Evolutionary conservation across 345 rosid genomes (phyloP).

Genomic region (Mangifera indica): DNA sequence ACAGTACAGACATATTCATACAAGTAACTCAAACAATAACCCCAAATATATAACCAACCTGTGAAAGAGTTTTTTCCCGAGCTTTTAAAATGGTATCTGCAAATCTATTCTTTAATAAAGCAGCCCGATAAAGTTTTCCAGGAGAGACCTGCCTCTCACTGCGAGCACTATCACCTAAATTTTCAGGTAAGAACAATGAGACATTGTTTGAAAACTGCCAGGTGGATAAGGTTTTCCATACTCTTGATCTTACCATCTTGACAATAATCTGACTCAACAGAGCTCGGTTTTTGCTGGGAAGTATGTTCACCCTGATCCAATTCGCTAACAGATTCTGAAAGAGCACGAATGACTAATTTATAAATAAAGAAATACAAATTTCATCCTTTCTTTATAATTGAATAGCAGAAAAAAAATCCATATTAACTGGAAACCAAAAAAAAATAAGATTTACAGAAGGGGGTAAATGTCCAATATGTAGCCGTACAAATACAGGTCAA

Average conservation of each 20-base stretch:
- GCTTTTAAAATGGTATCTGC: conserved; percentile 96
- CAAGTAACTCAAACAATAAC: background rate
- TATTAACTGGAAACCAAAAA: too few species aligned
- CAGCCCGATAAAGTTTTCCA: conserved; percentile 82
- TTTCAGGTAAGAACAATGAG: conserved; percentile 39
- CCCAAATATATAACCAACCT: conserved; percentile 44
- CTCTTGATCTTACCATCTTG: conserved; percentile 70
- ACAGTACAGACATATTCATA: background rate
- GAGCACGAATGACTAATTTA: background rate
- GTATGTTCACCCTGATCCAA: conserved; percentile 53
- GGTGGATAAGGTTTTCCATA: conserved; percentile 23
- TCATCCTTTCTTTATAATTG: background rate
- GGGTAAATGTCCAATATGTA: background rate
- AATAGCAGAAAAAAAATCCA: too few species aligned
- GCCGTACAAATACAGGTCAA: background rate
- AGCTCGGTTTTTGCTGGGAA: conserved; percentile 53
- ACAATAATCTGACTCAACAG: conserved; percentile 50
- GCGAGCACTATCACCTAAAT: conserved; percentile 69
- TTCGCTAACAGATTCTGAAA: conserved; percentile 55
- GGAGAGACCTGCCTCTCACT: conserved; percentile 67
- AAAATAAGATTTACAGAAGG: too few species aligned
- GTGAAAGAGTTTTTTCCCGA: conserved; percentile 75
- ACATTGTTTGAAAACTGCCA: conserved; percentile 29
- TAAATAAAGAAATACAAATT: background rate
- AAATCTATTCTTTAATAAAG: conserved; percentile 70